A percentile compares a stretch with the other conserved stretches of the same genome.
These are phyloP conservation scores for Puccinia triticina DNA, from an alignment of 1,284 basidiomycete genomes.

Conservation along the genomic window DNA sequence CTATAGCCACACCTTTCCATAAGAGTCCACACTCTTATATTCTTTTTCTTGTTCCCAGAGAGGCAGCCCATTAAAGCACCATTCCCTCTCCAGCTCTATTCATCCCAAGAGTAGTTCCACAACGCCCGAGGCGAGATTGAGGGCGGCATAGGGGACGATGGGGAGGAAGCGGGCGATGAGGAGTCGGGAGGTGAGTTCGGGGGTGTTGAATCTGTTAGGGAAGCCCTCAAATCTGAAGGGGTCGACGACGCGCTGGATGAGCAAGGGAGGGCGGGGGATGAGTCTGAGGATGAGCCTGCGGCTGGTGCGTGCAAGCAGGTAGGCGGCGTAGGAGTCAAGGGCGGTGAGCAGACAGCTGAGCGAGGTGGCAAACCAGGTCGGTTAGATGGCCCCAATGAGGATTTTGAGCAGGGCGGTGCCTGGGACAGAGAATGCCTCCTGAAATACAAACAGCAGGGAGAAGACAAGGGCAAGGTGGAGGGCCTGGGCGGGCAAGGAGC, in stretches of 20 bases:
- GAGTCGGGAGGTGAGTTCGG: constrained; percentile 55
- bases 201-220: constrained; percentile 40
- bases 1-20: no score
- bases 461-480: constrained; percentile 55
- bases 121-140: constrained; percentile 56
- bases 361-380: constrained; percentile 31
- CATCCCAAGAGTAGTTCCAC: no score
- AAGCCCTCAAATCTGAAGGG: constrained; percentile 26
- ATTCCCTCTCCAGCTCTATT: no score
- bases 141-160: constrained; percentile 48
- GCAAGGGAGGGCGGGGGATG: constrained; percentile 56
- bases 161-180: constrained; percentile 48
- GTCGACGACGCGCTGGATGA: constrained; percentile 54
- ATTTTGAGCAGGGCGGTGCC: constrained; percentile 58
- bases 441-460: constrained; percentile 57
- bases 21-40: no score
- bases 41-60: no score
- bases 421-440: constrained; percentile 59
- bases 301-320: background rate
- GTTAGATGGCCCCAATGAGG: constrained; percentile 57
- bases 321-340: constrained; percentile 32
- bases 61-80: no score
- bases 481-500: constrained; percentile 31
- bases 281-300: constrained; percentile 54
- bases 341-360: constrained; percentile 42